Evolutionary conservation across 306 rosid species (phyloP).

Genomic region (Vigna nakashimae): DNA sequence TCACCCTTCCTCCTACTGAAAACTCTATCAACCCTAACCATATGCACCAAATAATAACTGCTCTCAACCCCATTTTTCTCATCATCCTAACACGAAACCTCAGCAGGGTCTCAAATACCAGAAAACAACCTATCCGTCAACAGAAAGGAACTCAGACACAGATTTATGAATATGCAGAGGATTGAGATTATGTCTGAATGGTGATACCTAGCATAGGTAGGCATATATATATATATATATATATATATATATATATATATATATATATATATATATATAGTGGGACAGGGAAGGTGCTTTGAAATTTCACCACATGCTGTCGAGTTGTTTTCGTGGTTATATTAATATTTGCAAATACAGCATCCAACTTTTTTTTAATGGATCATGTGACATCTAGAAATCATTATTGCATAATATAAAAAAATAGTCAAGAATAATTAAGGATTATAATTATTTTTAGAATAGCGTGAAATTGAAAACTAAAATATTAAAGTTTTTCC

Average conservation of each 20-base stretch:
- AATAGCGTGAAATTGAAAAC: too few species aligned
- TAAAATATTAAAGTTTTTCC: too few species aligned
- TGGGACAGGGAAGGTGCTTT: background rate
- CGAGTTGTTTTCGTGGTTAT: background rate
- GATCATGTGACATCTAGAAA: too few species aligned
- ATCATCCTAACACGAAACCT: background rate
- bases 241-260: too few species aligned
- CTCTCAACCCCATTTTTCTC: slow-evolving; percentile 33
- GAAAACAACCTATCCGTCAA: background rate
- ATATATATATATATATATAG: too few species aligned
- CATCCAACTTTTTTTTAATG: background rate
- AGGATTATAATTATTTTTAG: too few species aligned
- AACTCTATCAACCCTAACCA: background rate
- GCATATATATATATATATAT: background rate
- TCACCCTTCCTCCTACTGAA: slow-evolving; percentile 39
- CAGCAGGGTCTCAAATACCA: background rate
- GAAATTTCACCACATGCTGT: background rate
- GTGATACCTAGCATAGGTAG: background rate
- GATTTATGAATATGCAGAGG: background rate
- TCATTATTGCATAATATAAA: too few species aligned
- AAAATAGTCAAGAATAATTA: too few species aligned
- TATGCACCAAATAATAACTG: slow-evolving; percentile 35
- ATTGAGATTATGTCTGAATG: background rate
- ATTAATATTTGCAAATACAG: background rate
- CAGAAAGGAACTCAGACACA: background rate